Percentiles rank a stretch among this genome's conserved stretches.
phyloP scores from a whole-genome alignment of 1,284 basidiomycete species.

The Apiotrichum gamsii region DNA sequence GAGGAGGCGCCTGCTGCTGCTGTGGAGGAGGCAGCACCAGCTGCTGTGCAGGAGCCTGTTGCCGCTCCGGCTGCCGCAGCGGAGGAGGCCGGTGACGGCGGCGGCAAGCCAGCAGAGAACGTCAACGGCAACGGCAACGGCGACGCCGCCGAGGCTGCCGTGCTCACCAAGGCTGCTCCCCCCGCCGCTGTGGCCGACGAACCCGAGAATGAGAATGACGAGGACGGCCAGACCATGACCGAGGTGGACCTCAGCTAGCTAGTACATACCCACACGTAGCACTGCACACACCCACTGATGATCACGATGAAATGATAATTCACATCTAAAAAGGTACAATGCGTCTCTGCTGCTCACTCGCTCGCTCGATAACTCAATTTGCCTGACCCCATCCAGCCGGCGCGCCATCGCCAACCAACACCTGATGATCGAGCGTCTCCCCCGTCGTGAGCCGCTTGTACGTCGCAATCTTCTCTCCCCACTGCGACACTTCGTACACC shows the following conservation, averaged over 20 bases:
- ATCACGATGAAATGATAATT: too few relatives aligned
- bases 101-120: too few relatives aligned
- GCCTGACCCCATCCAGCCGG: conserved; percentile 25
- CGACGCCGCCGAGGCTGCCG: too few relatives aligned
- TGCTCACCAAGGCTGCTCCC: background rate
- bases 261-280: too few relatives aligned
- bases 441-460: conserved; percentile 79
- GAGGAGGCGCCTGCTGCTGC: too few relatives aligned
- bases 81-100: background rate
- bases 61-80: conserved; percentile 1
- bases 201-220: background rate
- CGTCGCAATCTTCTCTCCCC: conserved; percentile 79
- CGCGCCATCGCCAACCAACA: conserved; percentile 37
- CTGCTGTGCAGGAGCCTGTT: conserved; percentile 5
- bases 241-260: background rate
- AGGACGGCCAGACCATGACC: background rate
- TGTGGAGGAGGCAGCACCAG: conserved; percentile 4
- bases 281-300: too few relatives aligned
- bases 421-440: conserved; percentile 58
- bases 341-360: too few relatives aligned
- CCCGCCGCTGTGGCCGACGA: background rate
- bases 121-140: background rate
- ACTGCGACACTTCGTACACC: conserved; percentile 75
- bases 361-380: background rate
- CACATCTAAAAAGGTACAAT: too few relatives aligned